Evolutionary conservation across 2,329 filamentous ascomycete species (phyloP), one percentile per base, ranked within the genome.

Genomic region (Domatiomyces catenatus): DNA sequence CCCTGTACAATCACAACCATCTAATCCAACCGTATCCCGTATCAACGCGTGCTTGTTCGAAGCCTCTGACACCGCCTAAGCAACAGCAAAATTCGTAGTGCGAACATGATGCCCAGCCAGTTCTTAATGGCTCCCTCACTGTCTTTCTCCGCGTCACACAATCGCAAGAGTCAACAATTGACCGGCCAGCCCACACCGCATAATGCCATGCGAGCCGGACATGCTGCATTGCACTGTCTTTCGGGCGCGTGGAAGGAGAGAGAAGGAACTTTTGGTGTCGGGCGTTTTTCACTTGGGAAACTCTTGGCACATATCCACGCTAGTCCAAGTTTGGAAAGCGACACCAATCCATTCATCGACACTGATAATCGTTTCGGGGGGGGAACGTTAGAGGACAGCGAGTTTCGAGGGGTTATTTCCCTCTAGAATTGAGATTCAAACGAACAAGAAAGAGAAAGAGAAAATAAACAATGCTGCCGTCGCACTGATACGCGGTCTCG

Each of bases 181-280:
- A 71, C 68, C 66, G 62, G 70, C 57, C 73, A 74, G 66, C 62
- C 68, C 69, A 69, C 65, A 73, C 71, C 71, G 74, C 84, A 88
- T 79, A 85, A 89, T 75, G 83, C 71, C 74, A 72, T 68, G 64
- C 69, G 72, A 67, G 67, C 72, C 67, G 72, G 73, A 69, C 71
- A 69, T 76, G 75, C 80, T 81, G 81, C 75, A 75, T 77, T 83
- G 84, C 79, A 89, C 85, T 90, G 85, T 90, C 86, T 89, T 67
- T 74, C 76, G 81, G 82, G 75, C 77, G 83, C 83, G 81, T 83
- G 69, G 67, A 67, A 65, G 69, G 66, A 59, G 44, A 58, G 62
- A 59, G 58, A 62, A 53, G 59, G 58, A 53, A 58, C 60, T 58
- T 60, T 58, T 60, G 60, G 43, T 50, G 53, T 39, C 52, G 46